These are phyloP conservation scores for Jatropha curcas DNA, from an alignment of 345 rosid genomes.

Conservation along the genomic window DNA sequence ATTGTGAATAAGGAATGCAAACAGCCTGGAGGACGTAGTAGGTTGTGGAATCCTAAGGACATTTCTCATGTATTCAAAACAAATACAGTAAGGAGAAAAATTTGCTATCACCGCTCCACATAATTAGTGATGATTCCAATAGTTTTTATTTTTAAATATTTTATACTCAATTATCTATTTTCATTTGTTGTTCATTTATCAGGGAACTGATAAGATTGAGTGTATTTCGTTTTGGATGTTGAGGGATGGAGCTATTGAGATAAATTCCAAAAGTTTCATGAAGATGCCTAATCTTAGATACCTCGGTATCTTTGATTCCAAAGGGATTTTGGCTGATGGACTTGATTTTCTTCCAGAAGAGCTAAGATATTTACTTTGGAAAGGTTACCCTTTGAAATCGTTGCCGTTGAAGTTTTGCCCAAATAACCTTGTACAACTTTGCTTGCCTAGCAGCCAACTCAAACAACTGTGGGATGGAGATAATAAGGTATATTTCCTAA, in stretches of 20 bases:
- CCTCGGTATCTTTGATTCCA: not conserved
- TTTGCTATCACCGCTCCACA: too few species aligned
- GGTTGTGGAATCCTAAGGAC: too few species aligned
- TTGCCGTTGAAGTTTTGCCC: not conserved
- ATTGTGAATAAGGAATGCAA: not conserved
- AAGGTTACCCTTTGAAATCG: not conserved
- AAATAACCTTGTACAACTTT: not conserved
- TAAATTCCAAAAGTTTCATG: not conserved
- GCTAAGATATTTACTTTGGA: not conserved
- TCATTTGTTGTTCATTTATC: too few species aligned
- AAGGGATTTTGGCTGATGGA: too few species aligned
- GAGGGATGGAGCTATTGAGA: not conserved
- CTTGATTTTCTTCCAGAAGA: not conserved
- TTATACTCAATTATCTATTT: too few species aligned
- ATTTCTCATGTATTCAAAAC: too few species aligned
- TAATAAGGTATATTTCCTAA: too few species aligned
- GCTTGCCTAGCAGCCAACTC: not conserved
- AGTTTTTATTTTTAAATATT: too few species aligned
- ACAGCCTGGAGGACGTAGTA: too few species aligned
- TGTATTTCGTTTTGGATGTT: not conserved
- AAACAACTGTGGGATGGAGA: not conserved
- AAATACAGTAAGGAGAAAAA: too few species aligned
- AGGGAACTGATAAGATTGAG: not conserved
- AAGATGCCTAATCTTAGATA: not conserved
- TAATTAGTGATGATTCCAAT: too few species aligned